Base-by-base conservation (phyloP, 306 rosid genomes). In the Cicer judaicum region DNA sequence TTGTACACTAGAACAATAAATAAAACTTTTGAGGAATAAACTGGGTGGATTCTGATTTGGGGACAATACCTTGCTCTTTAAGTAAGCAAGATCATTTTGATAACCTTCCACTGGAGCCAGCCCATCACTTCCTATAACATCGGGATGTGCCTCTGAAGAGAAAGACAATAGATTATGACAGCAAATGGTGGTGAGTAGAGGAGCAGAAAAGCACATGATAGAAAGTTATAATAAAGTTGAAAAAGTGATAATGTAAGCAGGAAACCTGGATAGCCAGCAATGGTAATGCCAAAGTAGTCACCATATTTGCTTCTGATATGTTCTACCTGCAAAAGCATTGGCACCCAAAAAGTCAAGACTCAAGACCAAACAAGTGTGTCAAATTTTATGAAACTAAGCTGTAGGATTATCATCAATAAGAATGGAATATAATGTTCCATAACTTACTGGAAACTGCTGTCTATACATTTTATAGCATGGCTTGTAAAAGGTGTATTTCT, bases 221-320 rank as follows among this genome's bases (percentile, higher is more conserved):
- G 47, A 62, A 63, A 12, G 67, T 21, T 19, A 16, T n/a, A 66
- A 16, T 8, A 13, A 69, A 61, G 71, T 43, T 65, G 61, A 49
- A 86, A 75, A 55, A 41, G 50, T 56, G 41, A 64, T 9, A 48
- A 18, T 16, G 67, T 8, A 55, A 64, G 70, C 24, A 72, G 18
- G 41, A 59, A 57, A 92, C 98, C 98, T 89, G 99, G 99, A 87
- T 94, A 94, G 77, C 99, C 99, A 79, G 99, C 99, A 5, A 94
- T 85, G 1, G 99, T 89, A 59, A 94, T 88, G 76, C 99, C 99
- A 62, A 94, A 94, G 88, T 94, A 94, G 80, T 94, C 96, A 24
- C 93, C 96, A 64, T 90, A 86, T 40, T 86, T 80, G 64, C 79
- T 86, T 78, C 90, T 80, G 71, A 94, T 92, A 78, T 94, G 99